Conservation (phyloP, 1,284 basidiomycete species). For the Pascua guehoae region DNA sequence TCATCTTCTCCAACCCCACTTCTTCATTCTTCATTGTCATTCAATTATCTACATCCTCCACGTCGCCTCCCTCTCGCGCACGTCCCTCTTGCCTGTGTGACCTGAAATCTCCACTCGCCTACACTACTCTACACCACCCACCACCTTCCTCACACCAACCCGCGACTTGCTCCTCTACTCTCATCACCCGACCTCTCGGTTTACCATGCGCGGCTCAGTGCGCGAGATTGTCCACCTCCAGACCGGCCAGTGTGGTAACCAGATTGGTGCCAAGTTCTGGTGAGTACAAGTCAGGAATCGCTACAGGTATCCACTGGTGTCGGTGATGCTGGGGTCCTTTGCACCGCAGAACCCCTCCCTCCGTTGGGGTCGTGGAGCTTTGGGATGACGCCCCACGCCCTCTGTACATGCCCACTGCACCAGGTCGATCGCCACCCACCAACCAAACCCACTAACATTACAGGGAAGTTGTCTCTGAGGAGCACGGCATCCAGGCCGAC, state of each 20-base stretch:
- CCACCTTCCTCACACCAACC: neutral
- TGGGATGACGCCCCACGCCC: too few relatives aligned
- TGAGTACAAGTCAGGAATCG: slow-evolving; percentile 56
- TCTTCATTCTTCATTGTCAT: too few relatives aligned
- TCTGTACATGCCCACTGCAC: too few relatives aligned
- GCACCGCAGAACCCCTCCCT: neutral
- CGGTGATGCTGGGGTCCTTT: too few relatives aligned
- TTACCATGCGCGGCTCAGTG: slow-evolving; percentile 52
- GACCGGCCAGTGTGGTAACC: slow-evolving; percentile 96
- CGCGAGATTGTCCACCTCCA: slow-evolving; percentile 97
- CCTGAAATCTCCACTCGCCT: too few relatives aligned
- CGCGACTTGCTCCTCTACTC: neutral
- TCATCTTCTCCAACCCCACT: too few relatives aligned
- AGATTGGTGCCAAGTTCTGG: slow-evolving; percentile 99
- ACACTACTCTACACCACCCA: neutral
- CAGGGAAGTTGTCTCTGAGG: slow-evolving; percentile 71
- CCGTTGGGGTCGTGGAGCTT: neutral
- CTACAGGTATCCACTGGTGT: too few relatives aligned
- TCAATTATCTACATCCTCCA: too few relatives aligned
- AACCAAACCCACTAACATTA: slow-evolving; percentile 7
- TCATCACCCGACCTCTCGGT: neutral
- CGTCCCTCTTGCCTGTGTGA: too few relatives aligned
- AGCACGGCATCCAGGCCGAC: slow-evolving; percentile 91
- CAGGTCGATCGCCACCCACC: too few relatives aligned
- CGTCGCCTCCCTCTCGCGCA: too few relatives aligned